Conservation (phyloP, 257 asterid species). For the Rubia yunnanensis region DNA sequence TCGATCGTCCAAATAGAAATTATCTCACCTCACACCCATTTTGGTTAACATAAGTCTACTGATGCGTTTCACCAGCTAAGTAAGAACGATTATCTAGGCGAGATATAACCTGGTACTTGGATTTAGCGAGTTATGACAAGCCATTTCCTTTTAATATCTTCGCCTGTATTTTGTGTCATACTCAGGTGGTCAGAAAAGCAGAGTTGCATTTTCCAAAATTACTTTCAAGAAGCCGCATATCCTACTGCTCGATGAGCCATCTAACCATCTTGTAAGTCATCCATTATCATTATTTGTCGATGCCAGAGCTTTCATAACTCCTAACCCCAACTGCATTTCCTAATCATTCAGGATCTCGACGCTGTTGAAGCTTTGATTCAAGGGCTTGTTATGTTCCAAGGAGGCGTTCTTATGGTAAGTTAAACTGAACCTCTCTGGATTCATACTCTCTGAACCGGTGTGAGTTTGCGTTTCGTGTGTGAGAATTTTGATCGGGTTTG, state of each 20-base stretch:
- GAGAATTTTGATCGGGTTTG: conserved; percentile 1
- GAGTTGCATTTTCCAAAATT: conserved; percentile 95
- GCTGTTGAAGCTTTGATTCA: conserved; percentile 97
- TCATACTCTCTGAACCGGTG: not conserved
- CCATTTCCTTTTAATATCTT: not conserved
- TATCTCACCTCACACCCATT: no score
- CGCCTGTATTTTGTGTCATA: not conserved
- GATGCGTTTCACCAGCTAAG: no score
- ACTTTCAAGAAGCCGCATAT: conserved; percentile 98
- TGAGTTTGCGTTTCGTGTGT: not conserved
- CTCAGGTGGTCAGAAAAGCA: conserved; percentile 98
- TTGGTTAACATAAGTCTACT: no score
- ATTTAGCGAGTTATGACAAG: not conserved
- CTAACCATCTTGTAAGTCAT: conserved; percentile 90
- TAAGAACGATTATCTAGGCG: not conserved
- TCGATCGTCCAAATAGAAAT: no score
- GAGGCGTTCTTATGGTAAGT: conserved; percentile 93
- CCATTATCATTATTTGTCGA: conserved; percentile 1
- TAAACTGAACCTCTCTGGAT: conserved; percentile 2
- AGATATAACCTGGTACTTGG: no score
- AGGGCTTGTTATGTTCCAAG: conserved; percentile 95
- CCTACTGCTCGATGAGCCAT: conserved; percentile 91
- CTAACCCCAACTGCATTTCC: not conserved
- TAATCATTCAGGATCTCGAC: conserved; percentile 62
- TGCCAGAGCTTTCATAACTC: not conserved